Base-by-base conservation (phyloP, 1,139 yeast species). In the Yarrowia galli region DNA sequence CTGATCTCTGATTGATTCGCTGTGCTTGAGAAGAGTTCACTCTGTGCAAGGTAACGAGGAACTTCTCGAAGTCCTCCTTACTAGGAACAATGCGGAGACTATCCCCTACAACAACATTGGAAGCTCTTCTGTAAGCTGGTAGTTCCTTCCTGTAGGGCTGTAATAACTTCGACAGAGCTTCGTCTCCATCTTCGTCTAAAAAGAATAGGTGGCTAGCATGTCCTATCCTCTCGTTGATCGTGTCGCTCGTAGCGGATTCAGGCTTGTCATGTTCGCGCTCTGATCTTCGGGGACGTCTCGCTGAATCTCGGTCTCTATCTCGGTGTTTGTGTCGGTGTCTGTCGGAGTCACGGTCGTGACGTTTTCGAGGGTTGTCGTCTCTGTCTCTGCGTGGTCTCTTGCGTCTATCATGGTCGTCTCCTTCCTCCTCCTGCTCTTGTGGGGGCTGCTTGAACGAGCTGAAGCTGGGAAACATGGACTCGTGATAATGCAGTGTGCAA, bases 401-500 rank as follows among this genome's bases (percentile, higher is more conserved):
- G 10, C 49, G 51, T 2, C 42, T 9, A 4, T 56, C 15, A 22
- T 23, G 35, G 10, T 40, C 36, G 20, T 43, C 32, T 15, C 43
- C 64, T 22, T 43, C 40, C 38, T 43, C 49, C 38, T 32, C 32
- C 46, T 58, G 28, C 28, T 54, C 36, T 9, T 23, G 60, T 6
- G 16, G n/a, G 18, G 60, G 22, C 48, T 10, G 46, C 23, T 54
- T 38, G 40, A 58, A 58, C 10, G 64, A 58, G 51, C 64, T 58
- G 51, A 58, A 58, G 42, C 64, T 58, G 8, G 64, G 64, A 25
- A 58, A 58, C 64, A 58, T 58, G 63, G 56, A 22, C 45, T n/a
- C 16, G 32, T 53, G 60, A 38, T 53, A 23, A 53, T 51, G 58
- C 58, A 32, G 56, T 13, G 38, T 32, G 22, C 25, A 49, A 32